Percentiles rank a stretch among this genome's conserved stretches.
These are phyloP conservation scores for Pichia manshurica DNA, from an alignment of 805 yeast genomes.

Conservation along the genomic window DNA sequence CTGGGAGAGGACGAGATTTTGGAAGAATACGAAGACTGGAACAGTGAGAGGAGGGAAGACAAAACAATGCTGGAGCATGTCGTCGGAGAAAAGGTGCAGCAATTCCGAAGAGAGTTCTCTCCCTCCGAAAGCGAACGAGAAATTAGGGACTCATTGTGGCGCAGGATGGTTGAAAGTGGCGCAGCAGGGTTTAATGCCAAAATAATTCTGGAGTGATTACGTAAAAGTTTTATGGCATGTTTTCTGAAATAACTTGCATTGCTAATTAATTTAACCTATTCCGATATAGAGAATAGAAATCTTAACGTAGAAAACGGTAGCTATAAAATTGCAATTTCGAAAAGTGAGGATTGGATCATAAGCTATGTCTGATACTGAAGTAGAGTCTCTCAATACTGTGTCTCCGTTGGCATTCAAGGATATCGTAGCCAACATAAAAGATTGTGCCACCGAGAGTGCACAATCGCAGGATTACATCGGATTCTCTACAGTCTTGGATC, in stretches of 20 bases:
- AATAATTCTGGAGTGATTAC: no score
- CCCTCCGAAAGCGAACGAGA: neutral
- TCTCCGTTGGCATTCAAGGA: slow-evolving; percentile 10
- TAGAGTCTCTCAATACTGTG: slow-evolving; percentile 13
- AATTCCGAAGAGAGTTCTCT: neutral
- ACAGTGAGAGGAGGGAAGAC: neutral
- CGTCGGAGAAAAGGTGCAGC: neutral
- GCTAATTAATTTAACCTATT: no score
- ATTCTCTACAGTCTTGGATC: slow-evolving; percentile 67
- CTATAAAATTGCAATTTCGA: no score
- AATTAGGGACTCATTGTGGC: neutral
- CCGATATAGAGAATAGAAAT: no score
- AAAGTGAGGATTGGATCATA: no score
- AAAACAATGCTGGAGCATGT: neutral
- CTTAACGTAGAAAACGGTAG: no score
- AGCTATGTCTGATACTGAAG: slow-evolving; percentile 15
- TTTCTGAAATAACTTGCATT: no score
- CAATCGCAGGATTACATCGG: slow-evolving; percentile 58
- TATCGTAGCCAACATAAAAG: slow-evolving; percentile 14
- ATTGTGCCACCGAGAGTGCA: slow-evolving; percentile 25
- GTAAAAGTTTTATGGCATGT: no score
- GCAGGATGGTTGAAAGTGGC: neutral
- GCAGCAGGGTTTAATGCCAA: neutral
- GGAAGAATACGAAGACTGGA: neutral
- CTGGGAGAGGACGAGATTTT: neutral